Base-by-base conservation (phyloP, 78 protist species). In the Capsaspora owczarzaki region DNA sequence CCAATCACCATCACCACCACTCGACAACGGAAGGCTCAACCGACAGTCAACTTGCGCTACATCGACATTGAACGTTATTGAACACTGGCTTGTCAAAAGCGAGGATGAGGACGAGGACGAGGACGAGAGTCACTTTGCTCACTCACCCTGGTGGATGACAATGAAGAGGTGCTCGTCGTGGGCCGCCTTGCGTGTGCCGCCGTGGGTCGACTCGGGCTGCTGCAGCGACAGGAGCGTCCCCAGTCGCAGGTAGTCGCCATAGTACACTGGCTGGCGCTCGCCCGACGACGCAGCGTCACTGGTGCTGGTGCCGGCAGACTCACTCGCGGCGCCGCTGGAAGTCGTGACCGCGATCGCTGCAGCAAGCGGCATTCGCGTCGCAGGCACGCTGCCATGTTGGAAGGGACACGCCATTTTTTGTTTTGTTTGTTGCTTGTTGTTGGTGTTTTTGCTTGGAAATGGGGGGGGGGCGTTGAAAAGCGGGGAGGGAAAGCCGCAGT, bases 141-240 rank as follows among this genome's bases (percentile, higher is more conserved):
- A 4, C 75, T 3, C 44, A 74, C 78, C 41, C 78, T 90, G 93
- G 86, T 90, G 93, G 72, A 87, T 82, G 76, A 87, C 56, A 46
- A 90, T 90, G 82, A 90, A 90, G 47, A 90, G 80, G 78, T 70
- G 53, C 77, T 90, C 93, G 75, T 90, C 90, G 53, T 90, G 93
- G 38, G 78, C 90, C 37, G 85, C 81, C 16, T 44, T 41, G n/a
- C n/a, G n/a, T n/a, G n/a, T n/a, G 40, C 88, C 93, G 46, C n/a
- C 74, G 75, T 75, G 61, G 29, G n/a, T 78, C 60, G 81, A 63
- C 82, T 80, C 81, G 53, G 43, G 79, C 19, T 79, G 37, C 78
- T 85, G 89, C 22, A 74, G 49, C 49, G 35, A n/a, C 47, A 89
- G 70, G 41, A 85, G 70, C 53, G 63, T 47, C 37, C 74, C 81